Evolutionary conservation across 2,329 filamentous ascomycete genomes (phyloP).

Genomic region (Ascochyta clinopodiicola): DNA sequence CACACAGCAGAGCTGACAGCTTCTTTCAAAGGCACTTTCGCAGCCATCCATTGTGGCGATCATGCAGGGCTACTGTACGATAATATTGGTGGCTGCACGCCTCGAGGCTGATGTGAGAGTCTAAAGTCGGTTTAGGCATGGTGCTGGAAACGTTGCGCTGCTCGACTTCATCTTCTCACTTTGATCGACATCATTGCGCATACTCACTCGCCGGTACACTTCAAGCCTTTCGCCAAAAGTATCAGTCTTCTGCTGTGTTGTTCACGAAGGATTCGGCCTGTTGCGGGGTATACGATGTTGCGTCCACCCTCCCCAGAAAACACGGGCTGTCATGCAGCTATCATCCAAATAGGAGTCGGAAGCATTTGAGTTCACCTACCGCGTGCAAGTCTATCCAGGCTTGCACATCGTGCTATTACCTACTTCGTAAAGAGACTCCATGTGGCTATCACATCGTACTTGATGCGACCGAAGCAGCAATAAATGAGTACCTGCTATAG

Average conservation of each 20-base stretch:
- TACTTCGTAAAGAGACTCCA: slow-evolving; percentile 11
- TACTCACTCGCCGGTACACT: background rate
- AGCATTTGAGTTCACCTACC: slow-evolving; percentile 1
- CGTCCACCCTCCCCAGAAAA: slow-evolving; percentile 1
- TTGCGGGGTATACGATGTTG: slow-evolving; percentile 16
- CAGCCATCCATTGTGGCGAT: slow-evolving; percentile 32
- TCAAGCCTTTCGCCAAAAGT: background rate
- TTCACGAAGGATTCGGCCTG: slow-evolving; percentile 21
- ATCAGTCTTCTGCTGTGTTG: background rate
- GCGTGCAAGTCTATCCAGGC: slow-evolving; percentile 7
- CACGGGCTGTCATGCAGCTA: slow-evolving; percentile 13
- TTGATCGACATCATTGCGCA: slow-evolving; percentile 13
- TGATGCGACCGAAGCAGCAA: background rate
- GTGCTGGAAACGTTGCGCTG: slow-evolving; percentile 16
- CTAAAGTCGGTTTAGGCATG: slow-evolving; percentile 15
- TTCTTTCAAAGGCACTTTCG: slow-evolving; percentile 25
- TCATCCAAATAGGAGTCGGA: slow-evolving; percentile 11
- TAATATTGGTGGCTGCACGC: slow-evolving; percentile 47
- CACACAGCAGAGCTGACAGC: slow-evolving; percentile 32
- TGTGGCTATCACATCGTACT: slow-evolving; percentile 13
- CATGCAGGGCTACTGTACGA: slow-evolving; percentile 48
- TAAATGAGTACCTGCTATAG: background rate
- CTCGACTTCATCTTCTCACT: background rate
- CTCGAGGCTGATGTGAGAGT: slow-evolving; percentile 28
- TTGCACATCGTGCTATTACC: slow-evolving; percentile 2